Conservation (phyloP, 306 rosid species). For the Vigna unguiculata region DNA sequence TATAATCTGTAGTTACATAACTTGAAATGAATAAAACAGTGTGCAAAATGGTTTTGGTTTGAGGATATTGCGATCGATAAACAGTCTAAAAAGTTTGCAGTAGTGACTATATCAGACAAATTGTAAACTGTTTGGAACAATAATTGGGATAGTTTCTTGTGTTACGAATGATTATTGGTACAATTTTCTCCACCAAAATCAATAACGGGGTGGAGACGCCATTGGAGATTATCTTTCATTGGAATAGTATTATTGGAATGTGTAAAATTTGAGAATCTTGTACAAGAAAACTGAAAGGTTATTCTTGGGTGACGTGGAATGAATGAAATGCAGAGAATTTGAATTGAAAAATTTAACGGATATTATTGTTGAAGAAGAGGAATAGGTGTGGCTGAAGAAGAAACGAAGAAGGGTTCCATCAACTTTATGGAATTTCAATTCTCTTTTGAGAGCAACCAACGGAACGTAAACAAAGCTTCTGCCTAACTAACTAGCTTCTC, state of each 20-base stretch:
- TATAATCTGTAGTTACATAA: background rate
- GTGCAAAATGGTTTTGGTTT: background rate
- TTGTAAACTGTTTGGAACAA: background rate
- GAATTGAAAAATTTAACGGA: background rate
- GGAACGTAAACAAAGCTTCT: constrained; percentile 32
- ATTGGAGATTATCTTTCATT: background rate
- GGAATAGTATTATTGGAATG: background rate
- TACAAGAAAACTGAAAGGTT: background rate
- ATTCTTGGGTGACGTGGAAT: background rate
- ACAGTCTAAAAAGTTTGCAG: background rate
- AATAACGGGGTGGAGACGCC: constrained; percentile 20
- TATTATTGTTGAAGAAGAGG: constrained; percentile 10
- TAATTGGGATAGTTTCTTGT: background rate
- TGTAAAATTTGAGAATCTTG: too few relatives aligned
- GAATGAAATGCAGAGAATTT: background rate
- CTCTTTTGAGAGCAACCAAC: constrained; percentile 20
- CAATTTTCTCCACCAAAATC: constrained; percentile 2
- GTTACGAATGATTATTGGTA: background rate
- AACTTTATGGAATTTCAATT: constrained; percentile 37
- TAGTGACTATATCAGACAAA: constrained; percentile 3
- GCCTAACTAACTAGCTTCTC: constrained; percentile 30
- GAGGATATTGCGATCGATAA: background rate
- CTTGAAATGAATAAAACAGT: background rate
- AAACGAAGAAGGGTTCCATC: constrained; percentile 42
- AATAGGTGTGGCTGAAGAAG: constrained; percentile 32